A percentile compares a stretch with the other conserved stretches of the same genome.
phyloP scores from a whole-genome alignment of 2,329 filamentous ascomycete genomes.

The Scedosporium minutisporum region DNA sequence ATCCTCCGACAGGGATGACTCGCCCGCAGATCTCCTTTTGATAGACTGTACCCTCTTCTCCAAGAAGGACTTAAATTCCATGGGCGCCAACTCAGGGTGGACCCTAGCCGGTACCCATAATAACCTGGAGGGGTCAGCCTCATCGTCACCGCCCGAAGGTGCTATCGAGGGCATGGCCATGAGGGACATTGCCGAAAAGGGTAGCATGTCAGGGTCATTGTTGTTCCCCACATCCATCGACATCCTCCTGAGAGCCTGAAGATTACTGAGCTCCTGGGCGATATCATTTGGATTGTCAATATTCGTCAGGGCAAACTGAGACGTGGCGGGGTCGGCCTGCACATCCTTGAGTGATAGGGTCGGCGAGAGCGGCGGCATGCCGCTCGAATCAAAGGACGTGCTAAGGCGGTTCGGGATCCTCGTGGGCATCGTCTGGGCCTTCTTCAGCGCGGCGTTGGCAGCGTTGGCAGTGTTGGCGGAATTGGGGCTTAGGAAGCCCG shows the following conservation, averaged over 20 bases:
- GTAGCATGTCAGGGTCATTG: constrained; percentile 65
- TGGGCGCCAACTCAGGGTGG: constrained; percentile 88
- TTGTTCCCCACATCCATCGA: constrained; percentile 83
- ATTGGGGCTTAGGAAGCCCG: constrained; percentile 17
- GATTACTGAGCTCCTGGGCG: constrained; percentile 82
- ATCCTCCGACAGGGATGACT: constrained; percentile 52
- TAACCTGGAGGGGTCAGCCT: constrained; percentile 77
- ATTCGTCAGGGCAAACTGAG: constrained; percentile 74
- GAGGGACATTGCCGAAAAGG: constrained; percentile 53
- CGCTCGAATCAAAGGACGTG: constrained; percentile 22
- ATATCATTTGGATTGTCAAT: constrained; percentile 85
- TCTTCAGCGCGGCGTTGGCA: constrained; percentile 26
- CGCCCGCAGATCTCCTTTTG: constrained; percentile 64
- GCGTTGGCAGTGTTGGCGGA: constrained; percentile 18
- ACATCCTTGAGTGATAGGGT: constrained; percentile 43
- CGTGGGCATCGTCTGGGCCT: constrained; percentile 32
- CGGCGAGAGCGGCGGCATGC: constrained; percentile 36
- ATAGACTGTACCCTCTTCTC: constrained; percentile 90
- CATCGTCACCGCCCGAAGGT: constrained; percentile 64
- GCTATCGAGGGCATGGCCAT: constrained; percentile 65
- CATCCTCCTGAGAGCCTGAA: constrained; percentile 83
- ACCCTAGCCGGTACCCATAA: constrained; percentile 94
- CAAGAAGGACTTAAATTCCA: constrained; percentile 93
- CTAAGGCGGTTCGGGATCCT: constrained; percentile 29
- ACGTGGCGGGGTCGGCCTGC: constrained; percentile 50